These are phyloP conservation scores for Talaromyces funiculosus DNA, from an alignment of 2,329 filamentous ascomycete genomes.

Conservation along the genomic window DNA sequence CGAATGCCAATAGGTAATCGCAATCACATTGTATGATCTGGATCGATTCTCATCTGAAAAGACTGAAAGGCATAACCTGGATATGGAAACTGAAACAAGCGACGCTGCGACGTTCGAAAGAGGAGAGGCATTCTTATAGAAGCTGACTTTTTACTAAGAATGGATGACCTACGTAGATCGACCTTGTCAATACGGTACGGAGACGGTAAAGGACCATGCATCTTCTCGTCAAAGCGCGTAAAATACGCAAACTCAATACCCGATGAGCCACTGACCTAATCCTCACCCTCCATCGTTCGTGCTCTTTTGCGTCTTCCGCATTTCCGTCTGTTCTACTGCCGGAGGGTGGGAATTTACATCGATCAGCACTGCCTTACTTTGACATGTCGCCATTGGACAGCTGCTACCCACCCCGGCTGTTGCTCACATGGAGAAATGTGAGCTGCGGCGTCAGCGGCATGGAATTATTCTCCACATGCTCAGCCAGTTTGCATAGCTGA, in stretches of 20 bases:
- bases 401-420: background rate
- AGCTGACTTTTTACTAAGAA: background rate
- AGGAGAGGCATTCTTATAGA: background rate
- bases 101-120: background rate
- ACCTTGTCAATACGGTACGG: background rate
- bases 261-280: background rate
- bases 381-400: background rate
- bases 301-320: background rate
- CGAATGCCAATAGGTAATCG: background rate
- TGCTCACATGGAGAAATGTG: background rate
- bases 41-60: background rate
- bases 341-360: background rate
- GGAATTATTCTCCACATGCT: background rate
- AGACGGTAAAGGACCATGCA: background rate
- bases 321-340: background rate
- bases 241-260: background rate
- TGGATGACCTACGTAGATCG: background rate
- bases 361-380: background rate
- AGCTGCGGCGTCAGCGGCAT: background rate
- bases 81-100: background rate
- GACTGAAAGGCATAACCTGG: background rate
- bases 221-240: background rate
- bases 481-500: too few species aligned
- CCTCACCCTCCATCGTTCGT: background rate
- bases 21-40: background rate